Evolutionary conservation across 2,329 filamentous ascomycete species (phyloP).

Genomic region (Fusarium zealandicum): DNA sequence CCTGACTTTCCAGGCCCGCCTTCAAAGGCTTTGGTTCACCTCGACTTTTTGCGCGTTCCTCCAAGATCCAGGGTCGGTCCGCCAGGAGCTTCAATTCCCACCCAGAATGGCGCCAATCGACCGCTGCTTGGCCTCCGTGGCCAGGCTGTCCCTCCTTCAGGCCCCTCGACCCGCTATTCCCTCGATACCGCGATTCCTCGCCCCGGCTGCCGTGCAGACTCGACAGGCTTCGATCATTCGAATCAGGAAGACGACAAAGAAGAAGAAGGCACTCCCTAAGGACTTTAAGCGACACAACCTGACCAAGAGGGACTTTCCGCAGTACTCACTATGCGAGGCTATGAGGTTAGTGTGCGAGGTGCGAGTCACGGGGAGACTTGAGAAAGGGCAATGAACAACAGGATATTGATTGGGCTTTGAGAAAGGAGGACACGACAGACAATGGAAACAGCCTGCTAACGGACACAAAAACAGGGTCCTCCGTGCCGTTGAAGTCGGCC

Average conservation of each 20-base stretch:
- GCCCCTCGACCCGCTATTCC: constrained; percentile 51
- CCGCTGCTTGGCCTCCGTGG: constrained; percentile 63
- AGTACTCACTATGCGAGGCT: constrained; percentile 87
- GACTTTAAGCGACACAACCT: constrained; percentile 71
- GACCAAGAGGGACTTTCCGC: constrained; percentile 65
- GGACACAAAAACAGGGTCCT: constrained; percentile 70
- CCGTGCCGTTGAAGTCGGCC: constrained; percentile 89
- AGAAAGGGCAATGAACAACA: no score
- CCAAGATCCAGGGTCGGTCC: constrained; percentile 24
- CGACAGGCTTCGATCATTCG: constrained; percentile 52
- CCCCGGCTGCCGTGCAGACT: constrained; percentile 54
- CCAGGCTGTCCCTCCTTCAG: constrained; percentile 56
- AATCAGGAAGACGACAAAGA: constrained; percentile 60
- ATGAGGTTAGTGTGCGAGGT: constrained; percentile 72
- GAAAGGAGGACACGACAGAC: not conserved
- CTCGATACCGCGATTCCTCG: constrained; percentile 58
- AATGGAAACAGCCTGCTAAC: constrained; percentile 11
- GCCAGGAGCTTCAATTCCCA: constrained; percentile 41
- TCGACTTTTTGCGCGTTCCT: constrained; percentile 38
- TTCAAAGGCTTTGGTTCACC: constrained; percentile 23
- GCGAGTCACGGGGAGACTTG: not conserved
- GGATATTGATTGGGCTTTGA: not conserved
- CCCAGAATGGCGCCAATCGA: constrained; percentile 59
- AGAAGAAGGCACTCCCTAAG: constrained; percentile 69
- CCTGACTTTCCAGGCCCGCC: constrained; percentile 36